Base-by-base conservation (phyloP, 352 stramenopile genomes). In the Phytophthora podocarpi region DNA sequence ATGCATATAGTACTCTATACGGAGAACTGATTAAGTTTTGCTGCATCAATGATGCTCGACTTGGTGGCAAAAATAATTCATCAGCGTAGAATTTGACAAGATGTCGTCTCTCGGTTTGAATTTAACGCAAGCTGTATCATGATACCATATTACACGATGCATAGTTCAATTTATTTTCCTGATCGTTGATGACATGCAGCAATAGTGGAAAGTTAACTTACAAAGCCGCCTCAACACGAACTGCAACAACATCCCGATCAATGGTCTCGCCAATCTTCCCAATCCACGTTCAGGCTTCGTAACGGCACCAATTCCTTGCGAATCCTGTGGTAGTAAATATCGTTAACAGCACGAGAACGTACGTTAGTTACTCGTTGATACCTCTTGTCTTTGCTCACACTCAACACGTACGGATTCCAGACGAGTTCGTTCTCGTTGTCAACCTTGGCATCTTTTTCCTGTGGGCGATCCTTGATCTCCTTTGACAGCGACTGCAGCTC, bases 261-360 rank as follows among this genome's bases (percentile, higher is more conserved):
- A 48, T 94, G 85, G 43, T 94, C 85, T 64, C 85, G 82, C 85
- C 85, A 94, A 48, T 79, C 79, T 66, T 94, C 85, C 77, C 82
- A 91, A 65, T 91, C 80, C 37, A 91, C 64, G 52, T 91, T 94
- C 27, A 92, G 64, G 50, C 81, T 92, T 61, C 87, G 77, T 24
- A 94, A 54, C 24, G 85, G 85, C 47, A 94, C 82, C 11, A 94
- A 68, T 48, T 94, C 85, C 21, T 82, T 81, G 10, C 89, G 69
- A 36, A 94, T 80, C 5, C 85, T 94, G 43, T 18, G 12, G 6
- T 16, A 43, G 15, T 6, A 42, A 15, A 41, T 46, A n/a, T 27
- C 2, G 57, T 21, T 30, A 10, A 26, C 16, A 31, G 20, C 1
- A 46, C 4, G 15, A 40, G 39, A 3, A n/a, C n/a, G n/a, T n/a